Evolutionary conservation across 257 asterid genomes (phyloP).

Genomic region (Solanum microdontum): DNA sequence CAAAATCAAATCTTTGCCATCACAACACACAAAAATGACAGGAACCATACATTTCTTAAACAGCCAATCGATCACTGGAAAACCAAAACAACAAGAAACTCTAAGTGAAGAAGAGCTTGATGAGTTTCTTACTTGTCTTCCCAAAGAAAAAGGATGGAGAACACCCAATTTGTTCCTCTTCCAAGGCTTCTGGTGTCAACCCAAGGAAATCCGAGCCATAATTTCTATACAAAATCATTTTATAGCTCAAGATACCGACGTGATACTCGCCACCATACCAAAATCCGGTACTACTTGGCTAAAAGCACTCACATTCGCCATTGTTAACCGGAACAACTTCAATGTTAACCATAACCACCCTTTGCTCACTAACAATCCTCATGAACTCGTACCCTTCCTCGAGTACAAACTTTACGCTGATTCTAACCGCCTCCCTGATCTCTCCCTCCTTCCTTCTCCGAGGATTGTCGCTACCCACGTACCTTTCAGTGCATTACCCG

Average conservation of each 20-base stretch:
- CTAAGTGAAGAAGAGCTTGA: conserved; percentile 13
- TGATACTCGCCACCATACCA: conserved; percentile 34
- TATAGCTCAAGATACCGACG: conserved; percentile 16
- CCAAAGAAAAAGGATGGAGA: conserved; percentile 46
- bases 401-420: conserved; percentile 26
- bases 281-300: conserved; percentile 62
- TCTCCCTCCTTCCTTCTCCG: conserved; percentile 17
- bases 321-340: conserved; percentile 10
- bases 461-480: conserved; percentile 31
- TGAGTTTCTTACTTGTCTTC: conserved; percentile 25
- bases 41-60: not conserved
- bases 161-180: conserved; percentile 26
- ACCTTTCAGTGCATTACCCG: conserved; percentile 23
- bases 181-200: conserved; percentile 41
- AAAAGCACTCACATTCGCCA: conserved; percentile 31
- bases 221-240: conserved; percentile 8
- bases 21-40: not conserved
- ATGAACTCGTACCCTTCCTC: conserved; percentile 37
- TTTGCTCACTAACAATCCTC: conserved; percentile 37
- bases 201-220: conserved; percentile 20
- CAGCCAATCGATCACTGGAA: not conserved
- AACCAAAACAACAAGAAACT: conserved; percentile 3
- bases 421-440: conserved; percentile 1
- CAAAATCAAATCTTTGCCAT: not conserved
- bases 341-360: conserved; percentile 8